A percentile compares a stretch with the other conserved stretches of the same genome.
These are phyloP conservation scores for Microcos paniculata DNA, from an alignment of 345 rosid species.

Conservation along the genomic window DNA sequence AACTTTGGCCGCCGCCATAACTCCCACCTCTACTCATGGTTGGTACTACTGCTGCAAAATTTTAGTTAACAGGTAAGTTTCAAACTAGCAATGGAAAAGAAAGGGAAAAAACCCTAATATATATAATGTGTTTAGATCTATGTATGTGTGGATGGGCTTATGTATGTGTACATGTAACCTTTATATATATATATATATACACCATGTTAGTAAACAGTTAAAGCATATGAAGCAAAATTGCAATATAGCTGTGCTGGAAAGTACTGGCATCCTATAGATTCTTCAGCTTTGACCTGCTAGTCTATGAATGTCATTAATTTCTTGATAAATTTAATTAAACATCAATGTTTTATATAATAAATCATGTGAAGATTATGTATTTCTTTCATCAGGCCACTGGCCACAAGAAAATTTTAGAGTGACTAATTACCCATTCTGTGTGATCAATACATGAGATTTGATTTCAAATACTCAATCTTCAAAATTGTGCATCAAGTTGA, in stretches of 20 bases:
- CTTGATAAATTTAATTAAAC: background rate
- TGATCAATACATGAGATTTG: background rate
- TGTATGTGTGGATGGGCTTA: background rate
- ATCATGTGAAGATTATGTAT: background rate
- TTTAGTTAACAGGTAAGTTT: background rate
- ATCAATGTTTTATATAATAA: background rate
- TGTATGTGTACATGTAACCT: background rate
- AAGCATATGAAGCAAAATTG: background rate
- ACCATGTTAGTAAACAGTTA: background rate
- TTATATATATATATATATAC: background rate
- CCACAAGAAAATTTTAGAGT: background rate
- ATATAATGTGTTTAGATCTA: background rate
- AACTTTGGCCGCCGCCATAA: slow-evolving; percentile 21
- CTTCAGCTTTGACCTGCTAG: background rate
- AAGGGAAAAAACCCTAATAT: slow-evolving; percentile 9
- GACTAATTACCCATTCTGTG: background rate
- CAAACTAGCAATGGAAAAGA: background rate
- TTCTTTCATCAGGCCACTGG: background rate
- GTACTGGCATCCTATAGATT: background rate
- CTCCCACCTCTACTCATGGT: slow-evolving; percentile 24
- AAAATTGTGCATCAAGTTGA: too few relatives aligned
- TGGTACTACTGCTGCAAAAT: background rate
- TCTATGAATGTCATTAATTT: background rate
- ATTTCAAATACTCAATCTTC: background rate
- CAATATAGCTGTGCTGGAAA: background rate